Conservation (phyloP, 495 filamentous ascomycete genomes). For the Schizothecium vesticola region DNA sequence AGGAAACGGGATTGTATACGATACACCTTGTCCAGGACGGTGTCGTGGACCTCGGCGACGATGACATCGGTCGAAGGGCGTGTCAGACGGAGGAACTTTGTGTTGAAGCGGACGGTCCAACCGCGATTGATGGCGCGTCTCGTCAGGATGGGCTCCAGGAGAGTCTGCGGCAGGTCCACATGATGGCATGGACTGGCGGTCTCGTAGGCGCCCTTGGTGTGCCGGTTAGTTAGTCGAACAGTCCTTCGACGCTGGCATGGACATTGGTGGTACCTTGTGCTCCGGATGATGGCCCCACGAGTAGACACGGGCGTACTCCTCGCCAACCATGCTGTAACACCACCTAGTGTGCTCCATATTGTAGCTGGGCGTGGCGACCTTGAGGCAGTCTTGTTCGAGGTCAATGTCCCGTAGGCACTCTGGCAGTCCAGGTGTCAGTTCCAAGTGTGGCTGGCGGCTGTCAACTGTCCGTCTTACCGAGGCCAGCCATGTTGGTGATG, state of each 20-base stretch:
- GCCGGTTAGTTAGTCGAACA: not conserved
- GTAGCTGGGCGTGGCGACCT: conserved; percentile 31
- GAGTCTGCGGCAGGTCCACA: conserved; percentile 47
- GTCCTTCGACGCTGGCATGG: not conserved
- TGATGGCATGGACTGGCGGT: conserved; percentile 43
- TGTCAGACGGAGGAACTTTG: conserved; percentile 30
- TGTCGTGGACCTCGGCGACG: conserved; percentile 39
- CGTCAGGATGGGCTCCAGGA: conserved; percentile 48
- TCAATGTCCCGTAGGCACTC: conserved; percentile 52
- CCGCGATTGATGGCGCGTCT: conserved; percentile 38
- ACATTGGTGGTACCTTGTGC: conserved; percentile 32
- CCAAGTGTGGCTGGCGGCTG: not conserved
- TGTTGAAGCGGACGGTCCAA: conserved; percentile 42
- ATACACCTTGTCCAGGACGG: conserved; percentile 37
- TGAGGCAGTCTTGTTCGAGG: conserved; percentile 37
- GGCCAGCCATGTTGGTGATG: conserved; percentile 44
- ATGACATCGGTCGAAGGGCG: conserved; percentile 26
- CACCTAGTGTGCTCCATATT: conserved; percentile 49
- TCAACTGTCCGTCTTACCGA: conserved; percentile 11
- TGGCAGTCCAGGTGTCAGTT: not conserved
- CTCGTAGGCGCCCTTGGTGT: conserved; percentile 48
- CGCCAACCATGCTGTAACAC: conserved; percentile 51
- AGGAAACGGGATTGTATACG: conserved; percentile 48
- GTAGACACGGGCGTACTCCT: conserved; percentile 49
- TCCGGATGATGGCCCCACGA: conserved; percentile 50